Evolutionary conservation across 345 rosid species (phyloP).

Genomic region (Gossypium sturtianum): DNA sequence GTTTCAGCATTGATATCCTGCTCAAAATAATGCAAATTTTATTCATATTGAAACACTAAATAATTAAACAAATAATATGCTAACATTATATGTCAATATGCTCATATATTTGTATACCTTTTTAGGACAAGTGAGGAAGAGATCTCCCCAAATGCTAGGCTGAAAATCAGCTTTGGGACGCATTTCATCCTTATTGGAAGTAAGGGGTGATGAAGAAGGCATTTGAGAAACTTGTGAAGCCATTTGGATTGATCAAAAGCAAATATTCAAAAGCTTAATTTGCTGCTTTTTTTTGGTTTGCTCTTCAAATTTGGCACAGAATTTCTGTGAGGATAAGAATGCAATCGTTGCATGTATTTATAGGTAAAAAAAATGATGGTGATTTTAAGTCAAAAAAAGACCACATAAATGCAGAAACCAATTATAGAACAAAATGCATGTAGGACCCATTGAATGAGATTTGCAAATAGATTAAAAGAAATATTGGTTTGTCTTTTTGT

Average conservation of each 20-base stretch:
- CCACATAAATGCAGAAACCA: not conserved
- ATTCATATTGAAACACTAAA: not conserved
- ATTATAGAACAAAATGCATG: not conserved
- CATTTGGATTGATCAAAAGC: not conserved
- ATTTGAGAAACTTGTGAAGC: not conserved
- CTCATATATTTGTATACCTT: not conserved
- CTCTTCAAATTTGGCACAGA: not conserved
- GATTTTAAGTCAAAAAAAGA: not conserved
- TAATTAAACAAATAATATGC: not conserved
- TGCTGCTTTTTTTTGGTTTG: not conserved
- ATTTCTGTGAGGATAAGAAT: not conserved
- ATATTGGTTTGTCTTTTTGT: too few relatives aligned
- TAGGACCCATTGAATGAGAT: not conserved
- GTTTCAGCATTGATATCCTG: not conserved
- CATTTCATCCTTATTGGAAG: not conserved
- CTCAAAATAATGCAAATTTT: not conserved
- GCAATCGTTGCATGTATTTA: not conserved
- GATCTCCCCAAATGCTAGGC: constrained; percentile 4
- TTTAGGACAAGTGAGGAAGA: constrained; percentile 2
- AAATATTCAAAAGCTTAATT: not conserved
- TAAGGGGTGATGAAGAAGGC: not conserved
- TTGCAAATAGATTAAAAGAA: too few relatives aligned
- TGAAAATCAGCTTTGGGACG: constrained; percentile 1
- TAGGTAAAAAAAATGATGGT: not conserved
- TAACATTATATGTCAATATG: not conserved